These are phyloP conservation scores for Deinandra increscens DNA, from an alignment of 129 eudicot genomes.

Conservation along the genomic window DNA sequence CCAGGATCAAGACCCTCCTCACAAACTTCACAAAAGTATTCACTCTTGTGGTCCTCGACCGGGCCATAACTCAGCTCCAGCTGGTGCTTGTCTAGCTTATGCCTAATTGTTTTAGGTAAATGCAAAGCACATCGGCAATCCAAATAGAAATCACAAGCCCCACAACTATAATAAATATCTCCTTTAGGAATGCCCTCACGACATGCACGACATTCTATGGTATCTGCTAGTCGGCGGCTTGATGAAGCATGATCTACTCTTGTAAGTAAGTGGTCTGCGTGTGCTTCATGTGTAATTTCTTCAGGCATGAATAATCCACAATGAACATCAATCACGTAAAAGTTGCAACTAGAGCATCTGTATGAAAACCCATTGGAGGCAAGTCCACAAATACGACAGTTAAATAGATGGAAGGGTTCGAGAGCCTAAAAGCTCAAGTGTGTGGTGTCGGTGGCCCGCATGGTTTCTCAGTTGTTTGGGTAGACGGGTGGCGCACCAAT, in stretches of 20 bases:
- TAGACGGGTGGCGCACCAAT: conserved; percentile 3
- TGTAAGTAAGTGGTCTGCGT: not conserved
- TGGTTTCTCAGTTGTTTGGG: too few relatives aligned
- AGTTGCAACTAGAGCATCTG: not conserved
- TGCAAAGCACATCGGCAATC: not conserved
- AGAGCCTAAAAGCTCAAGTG: too few relatives aligned
- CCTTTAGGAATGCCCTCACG: not conserved
- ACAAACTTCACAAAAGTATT: not conserved
- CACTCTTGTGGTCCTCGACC: not conserved
- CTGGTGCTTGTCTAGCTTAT: not conserved
- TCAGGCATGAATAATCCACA: not conserved
- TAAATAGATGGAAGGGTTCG: too few relatives aligned
- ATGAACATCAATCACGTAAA: not conserved
- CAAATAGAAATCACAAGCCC: not conserved
- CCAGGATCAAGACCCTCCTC: not conserved
- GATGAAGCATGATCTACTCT: not conserved
- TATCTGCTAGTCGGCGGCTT: too few relatives aligned
- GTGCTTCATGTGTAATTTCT: conserved; percentile 14
- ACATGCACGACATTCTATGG: conserved; percentile 6
- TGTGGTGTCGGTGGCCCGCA: too few relatives aligned
- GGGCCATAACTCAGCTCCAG: not conserved
- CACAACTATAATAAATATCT: not conserved
- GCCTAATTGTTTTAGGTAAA: conserved; percentile 3
- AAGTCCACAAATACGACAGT: not conserved
- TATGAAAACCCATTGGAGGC: not conserved